Conservation (phyloP, 768 basidiomycete species). For the Trichaptum fuscoviolaceum region DNA sequence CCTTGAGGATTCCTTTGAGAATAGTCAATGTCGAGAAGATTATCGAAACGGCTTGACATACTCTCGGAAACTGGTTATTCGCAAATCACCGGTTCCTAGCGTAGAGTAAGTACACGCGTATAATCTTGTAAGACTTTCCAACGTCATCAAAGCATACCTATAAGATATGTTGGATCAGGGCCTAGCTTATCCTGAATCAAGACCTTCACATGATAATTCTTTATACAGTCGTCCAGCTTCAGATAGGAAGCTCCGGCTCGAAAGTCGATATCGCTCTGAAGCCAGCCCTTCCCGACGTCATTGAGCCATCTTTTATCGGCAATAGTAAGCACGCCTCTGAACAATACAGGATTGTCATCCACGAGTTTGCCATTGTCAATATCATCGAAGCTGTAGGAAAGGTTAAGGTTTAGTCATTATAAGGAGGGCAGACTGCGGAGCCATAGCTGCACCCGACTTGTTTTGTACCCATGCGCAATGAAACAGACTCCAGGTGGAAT, state of each 20-base stretch:
- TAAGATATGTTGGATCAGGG: neutral
- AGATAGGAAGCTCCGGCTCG: neutral
- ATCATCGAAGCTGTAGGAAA: neutral
- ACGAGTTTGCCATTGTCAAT: neutral
- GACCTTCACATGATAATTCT: neutral
- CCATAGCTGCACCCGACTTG: neutral
- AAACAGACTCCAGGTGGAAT: neutral
- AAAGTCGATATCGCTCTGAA: neutral
- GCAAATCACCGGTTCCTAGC: neutral
- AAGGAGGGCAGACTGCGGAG: neutral
- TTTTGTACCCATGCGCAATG: neutral
- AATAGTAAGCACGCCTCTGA: neutral
- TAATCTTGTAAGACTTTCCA: neutral
- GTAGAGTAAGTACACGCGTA: neutral
- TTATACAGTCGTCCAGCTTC: neutral
- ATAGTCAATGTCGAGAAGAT: neutral
- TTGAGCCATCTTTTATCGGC: neutral
- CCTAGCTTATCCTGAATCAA: neutral
- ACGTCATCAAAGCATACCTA: neutral
- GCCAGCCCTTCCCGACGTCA: neutral
- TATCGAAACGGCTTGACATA: neutral
- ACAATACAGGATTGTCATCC: neutral
- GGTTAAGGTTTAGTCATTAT: neutral
- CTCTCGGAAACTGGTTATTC: neutral
- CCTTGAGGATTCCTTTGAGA: neutral